These are phyloP conservation scores for Drechslera avenae DNA, from an alignment of 2,329 filamentous ascomycete genomes.

Conservation along the genomic window DNA sequence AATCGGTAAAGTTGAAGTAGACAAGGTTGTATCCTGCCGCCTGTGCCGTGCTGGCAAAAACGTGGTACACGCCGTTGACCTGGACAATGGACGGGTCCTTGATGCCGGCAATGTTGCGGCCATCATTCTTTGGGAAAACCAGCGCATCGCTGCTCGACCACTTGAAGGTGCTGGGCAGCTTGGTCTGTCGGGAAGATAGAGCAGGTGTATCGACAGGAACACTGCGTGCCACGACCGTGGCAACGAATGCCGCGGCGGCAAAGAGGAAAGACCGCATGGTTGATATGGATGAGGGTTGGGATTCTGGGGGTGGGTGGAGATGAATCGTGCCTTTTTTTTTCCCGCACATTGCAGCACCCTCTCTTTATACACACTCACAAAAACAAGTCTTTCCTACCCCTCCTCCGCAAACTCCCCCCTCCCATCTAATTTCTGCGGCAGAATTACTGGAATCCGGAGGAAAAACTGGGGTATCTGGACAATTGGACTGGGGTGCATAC, in stretches of 20 bases:
- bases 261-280: constrained; percentile 14
- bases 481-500: no score
- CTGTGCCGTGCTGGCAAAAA: constrained; percentile 49
- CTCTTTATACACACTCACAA: no score
- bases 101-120: constrained; percentile 34
- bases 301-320: no score
- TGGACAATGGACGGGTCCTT: constrained; percentile 46
- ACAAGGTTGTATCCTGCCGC: constrained; percentile 48
- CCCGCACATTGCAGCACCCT: no score
- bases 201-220: background rate
- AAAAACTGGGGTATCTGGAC: no score
- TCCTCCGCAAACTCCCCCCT: no score
- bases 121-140: constrained; percentile 37
- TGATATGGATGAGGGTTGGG: no score
- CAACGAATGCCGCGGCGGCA: constrained; percentile 11
- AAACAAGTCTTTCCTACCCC: no score
- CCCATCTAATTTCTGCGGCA: no score
- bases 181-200: constrained; percentile 2
- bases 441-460: no score
- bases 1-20: constrained; percentile 51
- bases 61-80: constrained; percentile 50
- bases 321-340: no score
- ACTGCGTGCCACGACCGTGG: constrained; percentile 16
- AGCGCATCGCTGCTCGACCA: constrained; percentile 39
- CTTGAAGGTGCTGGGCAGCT: constrained; percentile 35